Evolutionary conservation across 2,329 filamentous ascomycete species (phyloP).

Genomic region (Aureobasidium sp.): DNA sequence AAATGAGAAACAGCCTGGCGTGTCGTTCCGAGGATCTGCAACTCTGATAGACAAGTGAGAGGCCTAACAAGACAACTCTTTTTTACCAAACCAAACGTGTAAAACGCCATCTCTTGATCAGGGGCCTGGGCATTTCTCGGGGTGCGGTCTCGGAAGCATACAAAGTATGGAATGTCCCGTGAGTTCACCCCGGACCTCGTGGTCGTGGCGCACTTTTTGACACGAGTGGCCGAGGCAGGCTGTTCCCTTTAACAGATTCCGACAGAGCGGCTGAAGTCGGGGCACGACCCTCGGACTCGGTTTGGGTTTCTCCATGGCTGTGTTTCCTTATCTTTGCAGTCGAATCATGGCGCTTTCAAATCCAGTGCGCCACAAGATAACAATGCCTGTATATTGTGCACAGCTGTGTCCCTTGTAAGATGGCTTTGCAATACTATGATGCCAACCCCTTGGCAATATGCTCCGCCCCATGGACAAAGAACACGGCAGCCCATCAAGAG

Average conservation of each 20-base stretch:
- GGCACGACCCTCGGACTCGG: not conserved
- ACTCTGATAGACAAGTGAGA: not conserved
- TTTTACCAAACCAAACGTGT: constrained; percentile 3
- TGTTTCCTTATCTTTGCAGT: constrained; percentile 1
- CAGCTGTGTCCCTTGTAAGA: not conserved
- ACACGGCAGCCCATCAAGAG: constrained; percentile 9
- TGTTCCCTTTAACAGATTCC: not conserved
- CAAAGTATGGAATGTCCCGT: not conserved
- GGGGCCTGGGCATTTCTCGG: not conserved
- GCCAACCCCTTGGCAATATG: constrained; percentile 5
- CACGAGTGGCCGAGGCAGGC: not conserved
- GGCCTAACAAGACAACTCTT: not conserved
- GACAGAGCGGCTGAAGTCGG: constrained; percentile 3
- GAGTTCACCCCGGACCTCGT: constrained; percentile 1
- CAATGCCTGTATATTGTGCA: not conserved
- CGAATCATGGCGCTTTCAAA: not conserved
- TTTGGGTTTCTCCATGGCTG: not conserved
- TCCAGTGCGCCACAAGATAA: not conserved
- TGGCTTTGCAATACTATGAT: not conserved
- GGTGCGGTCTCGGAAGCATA: not conserved
- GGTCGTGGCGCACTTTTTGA: not conserved
- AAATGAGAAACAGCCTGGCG: too few species aligned
- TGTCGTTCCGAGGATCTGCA: not conserved
- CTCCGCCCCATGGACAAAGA: not conserved
- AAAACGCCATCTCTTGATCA: not conserved